These are phyloP conservation scores for Umbellularia californica DNA, from an alignment of 164 flowering plant species.

Conservation along the genomic window DNA sequence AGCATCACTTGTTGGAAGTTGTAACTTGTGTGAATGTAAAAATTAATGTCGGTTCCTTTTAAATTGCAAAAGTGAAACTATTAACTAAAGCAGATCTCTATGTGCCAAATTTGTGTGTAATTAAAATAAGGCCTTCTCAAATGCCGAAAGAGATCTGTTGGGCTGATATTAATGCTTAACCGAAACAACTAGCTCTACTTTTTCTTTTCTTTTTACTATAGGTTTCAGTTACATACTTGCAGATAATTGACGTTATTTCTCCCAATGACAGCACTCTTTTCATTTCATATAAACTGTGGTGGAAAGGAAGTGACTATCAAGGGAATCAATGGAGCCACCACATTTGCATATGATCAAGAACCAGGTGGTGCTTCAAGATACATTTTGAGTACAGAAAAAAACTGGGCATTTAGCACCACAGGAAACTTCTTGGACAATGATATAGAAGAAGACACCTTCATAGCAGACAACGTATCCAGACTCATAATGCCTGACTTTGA, in stretches of 20 bases:
- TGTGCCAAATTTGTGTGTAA: too few relatives aligned
- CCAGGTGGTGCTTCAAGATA: conserved; percentile 61
- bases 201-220: neutral
- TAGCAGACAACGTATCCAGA: conserved; percentile 11
- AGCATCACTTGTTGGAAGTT: too few relatives aligned
- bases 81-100: too few relatives aligned
- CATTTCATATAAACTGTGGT: conserved; percentile 67
- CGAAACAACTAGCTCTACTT: neutral
- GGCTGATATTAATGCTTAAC: neutral
- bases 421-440: conserved; percentile 71
- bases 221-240: neutral
- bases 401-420: conserved; percentile 74
- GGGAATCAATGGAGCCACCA: conserved; percentile 6
- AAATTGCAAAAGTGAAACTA: too few relatives aligned
- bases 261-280: conserved; percentile 31
- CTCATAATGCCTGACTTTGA: conserved; percentile 29
- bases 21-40: too few relatives aligned
- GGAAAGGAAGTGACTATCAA: conserved; percentile 23
- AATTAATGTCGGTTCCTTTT: too few relatives aligned
- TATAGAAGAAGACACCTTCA: conserved; percentile 23
- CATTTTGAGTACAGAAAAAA: conserved; percentile 22
- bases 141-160: too few relatives aligned
- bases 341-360: conserved; percentile 53
- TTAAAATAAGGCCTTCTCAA: too few relatives aligned
- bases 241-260: neutral